phyloP scores from a whole-genome alignment of 23 red algal species.

The Gracilaria domingensis region DNA sequence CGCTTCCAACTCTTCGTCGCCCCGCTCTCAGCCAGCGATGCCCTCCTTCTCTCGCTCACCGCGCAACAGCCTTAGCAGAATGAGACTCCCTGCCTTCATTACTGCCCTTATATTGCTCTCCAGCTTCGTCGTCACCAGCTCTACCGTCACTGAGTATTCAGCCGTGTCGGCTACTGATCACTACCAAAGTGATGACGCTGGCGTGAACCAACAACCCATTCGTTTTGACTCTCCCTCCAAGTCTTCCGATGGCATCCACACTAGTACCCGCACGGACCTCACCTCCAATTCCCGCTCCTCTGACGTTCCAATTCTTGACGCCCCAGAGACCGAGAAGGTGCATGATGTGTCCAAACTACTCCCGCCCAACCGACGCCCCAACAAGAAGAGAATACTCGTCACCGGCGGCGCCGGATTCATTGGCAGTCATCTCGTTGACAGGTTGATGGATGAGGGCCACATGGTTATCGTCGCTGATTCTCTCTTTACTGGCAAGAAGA shows the following conservation, averaged over 20 bases:
- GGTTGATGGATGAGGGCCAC: slow-evolving; percentile 96
- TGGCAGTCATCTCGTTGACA: slow-evolving; percentile 94
- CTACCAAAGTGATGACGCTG: background rate
- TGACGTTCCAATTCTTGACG: slow-evolving; percentile 43
- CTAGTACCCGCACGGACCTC: slow-evolving; percentile 12
- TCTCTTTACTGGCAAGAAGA: slow-evolving; percentile 97
- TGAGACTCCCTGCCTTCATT: slow-evolving; percentile 34
- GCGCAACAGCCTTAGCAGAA: slow-evolving; percentile 4
- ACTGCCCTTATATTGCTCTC: slow-evolving; percentile 11
- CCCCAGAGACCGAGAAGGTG: slow-evolving; percentile 30
- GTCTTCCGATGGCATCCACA: background rate
- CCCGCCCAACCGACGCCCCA: slow-evolving; percentile 87
- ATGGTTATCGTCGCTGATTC: slow-evolving; percentile 97
- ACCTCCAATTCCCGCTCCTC: slow-evolving; percentile 14
- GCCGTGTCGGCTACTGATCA: background rate
- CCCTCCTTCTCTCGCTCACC: background rate
- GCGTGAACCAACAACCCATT: background rate
- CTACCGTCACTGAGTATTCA: slow-evolving; percentile 15
- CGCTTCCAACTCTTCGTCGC: background rate
- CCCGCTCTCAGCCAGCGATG: background rate
- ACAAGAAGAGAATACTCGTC: slow-evolving; percentile 91
- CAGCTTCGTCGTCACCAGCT: slow-evolving; percentile 40
- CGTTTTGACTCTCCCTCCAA: background rate
- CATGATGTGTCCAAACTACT: slow-evolving; percentile 75
- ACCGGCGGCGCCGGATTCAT: slow-evolving; percentile 99